phyloP scores from a whole-genome alignment of 2,329 filamentous ascomycete genomes.

The Penicillium italicum region DNA sequence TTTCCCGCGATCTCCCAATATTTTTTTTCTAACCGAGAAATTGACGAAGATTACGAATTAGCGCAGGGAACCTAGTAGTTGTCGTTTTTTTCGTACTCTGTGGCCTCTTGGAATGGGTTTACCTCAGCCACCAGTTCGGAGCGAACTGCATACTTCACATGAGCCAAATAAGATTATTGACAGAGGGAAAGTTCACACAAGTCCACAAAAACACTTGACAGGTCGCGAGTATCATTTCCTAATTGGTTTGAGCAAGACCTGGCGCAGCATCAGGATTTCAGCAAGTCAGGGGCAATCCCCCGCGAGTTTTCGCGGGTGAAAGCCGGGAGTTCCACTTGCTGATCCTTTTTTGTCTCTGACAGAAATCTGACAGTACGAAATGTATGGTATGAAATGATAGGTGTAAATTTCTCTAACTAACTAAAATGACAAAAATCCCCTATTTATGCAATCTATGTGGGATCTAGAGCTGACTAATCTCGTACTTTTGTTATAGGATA shows the following conservation, averaged over 20 bases:
- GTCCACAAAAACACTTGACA: conserved; percentile 10
- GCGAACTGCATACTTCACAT: conserved; percentile 4
- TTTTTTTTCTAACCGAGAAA: neutral
- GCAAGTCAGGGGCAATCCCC: conserved; percentile 14
- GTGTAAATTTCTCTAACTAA: too few species aligned
- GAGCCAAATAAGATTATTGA: neutral
- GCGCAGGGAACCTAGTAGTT: conserved; percentile 5
- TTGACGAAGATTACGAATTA: neutral
- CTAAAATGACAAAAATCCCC: too few species aligned
- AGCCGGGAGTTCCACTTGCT: neutral
- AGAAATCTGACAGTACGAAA: too few species aligned
- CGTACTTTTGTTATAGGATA: too few species aligned
- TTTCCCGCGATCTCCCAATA: neutral
- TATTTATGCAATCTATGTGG: too few species aligned
- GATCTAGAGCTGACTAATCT: too few species aligned
- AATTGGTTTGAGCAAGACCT: conserved; percentile 19
- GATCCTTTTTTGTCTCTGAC: neutral
- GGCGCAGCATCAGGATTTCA: neutral
- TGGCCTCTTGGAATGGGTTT: neutral
- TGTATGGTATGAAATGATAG: too few species aligned
- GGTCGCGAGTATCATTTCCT: conserved; percentile 18
- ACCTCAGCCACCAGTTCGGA: conserved; percentile 6
- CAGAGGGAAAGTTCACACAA: neutral
- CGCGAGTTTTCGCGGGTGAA: neutral
- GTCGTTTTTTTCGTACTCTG: neutral